These are phyloP conservation scores for Dioszegia aurantiaca DNA, from an alignment of 768 basidiomycete genomes.

Conservation along the genomic window DNA sequence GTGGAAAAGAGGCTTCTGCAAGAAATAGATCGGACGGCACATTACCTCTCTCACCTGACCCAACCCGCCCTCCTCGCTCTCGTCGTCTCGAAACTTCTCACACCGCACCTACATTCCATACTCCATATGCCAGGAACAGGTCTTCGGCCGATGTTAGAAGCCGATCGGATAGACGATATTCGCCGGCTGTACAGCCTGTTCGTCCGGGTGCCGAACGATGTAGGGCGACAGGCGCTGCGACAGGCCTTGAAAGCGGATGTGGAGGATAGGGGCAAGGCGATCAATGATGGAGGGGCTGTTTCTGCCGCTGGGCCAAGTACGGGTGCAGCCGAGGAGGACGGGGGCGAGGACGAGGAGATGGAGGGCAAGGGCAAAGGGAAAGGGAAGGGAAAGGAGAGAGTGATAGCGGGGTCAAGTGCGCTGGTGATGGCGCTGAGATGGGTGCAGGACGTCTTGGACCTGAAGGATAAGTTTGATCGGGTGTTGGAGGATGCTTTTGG, in stretches of 20 bases:
- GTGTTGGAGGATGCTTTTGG: conserved; percentile 71
- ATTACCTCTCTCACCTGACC: conserved; percentile 79
- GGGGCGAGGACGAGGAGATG: conserved; percentile 21
- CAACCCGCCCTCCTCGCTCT: conserved; percentile 67
- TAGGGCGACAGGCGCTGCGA: conserved; percentile 66
- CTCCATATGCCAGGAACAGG: conserved; percentile 80
- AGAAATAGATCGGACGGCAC: conserved; percentile 77
- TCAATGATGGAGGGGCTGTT: conserved; percentile 61
- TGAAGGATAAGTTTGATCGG: conserved; percentile 86
- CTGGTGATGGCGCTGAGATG: conserved; percentile 72
- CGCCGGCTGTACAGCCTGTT: conserved; percentile 75
- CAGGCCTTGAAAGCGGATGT: conserved; percentile 70
- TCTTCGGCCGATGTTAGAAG: conserved; percentile 79
- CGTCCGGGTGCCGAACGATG: conserved; percentile 59
- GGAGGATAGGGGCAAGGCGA: conserved; percentile 67
- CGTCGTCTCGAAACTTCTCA: conserved; percentile 72
- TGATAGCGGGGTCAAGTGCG: conserved; percentile 45
- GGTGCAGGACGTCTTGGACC: conserved; percentile 84
- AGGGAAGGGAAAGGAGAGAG: conserved; percentile 56
- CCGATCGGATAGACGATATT: conserved; percentile 71
- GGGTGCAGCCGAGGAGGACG: conserved; percentile 1
- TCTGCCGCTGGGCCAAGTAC: conserved; percentile 15
- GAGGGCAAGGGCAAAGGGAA: conserved; percentile 27
- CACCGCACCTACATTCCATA: conserved; percentile 70
- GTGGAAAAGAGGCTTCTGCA: conserved; percentile 75